Evolutionary conservation across 495 filamentous ascomycete species (phyloP).

Genomic region (Podospora australis): DNA sequence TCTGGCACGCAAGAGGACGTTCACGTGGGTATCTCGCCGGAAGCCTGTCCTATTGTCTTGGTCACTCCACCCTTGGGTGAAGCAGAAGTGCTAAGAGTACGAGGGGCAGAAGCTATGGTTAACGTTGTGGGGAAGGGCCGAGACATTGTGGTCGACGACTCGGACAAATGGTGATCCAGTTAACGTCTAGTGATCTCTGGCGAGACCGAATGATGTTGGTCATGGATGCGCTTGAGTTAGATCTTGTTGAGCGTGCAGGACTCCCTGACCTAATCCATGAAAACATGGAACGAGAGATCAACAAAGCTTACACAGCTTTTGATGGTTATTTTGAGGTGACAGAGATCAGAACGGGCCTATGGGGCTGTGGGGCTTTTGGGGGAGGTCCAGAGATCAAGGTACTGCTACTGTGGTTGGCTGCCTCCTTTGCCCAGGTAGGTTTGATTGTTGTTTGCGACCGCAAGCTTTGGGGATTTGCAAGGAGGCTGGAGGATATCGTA

Average conservation of each 20-base stretch:
- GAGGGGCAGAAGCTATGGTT: constrained; percentile 15
- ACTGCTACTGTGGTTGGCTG: constrained; percentile 22
- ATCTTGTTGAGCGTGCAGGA: constrained; percentile 7
- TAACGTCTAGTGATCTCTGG: no score
- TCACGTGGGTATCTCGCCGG: constrained; percentile 19
- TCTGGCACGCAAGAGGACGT: constrained; percentile 27
- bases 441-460: constrained; percentile 16
- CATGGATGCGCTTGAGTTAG: constrained; percentile 28
- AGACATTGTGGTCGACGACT: constrained; percentile 6
- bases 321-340: neutral
- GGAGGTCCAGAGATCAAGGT: constrained; percentile 24
- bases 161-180: neutral
- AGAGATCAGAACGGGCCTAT: constrained; percentile 15
- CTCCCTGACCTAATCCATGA: constrained; percentile 15
- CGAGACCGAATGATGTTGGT: constrained; percentile 19
- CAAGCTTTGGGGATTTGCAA: neutral
- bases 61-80: constrained; percentile 16
- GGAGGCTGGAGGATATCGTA: neutral
- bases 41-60: constrained; percentile 22
- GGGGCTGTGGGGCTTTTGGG: constrained; percentile 26
- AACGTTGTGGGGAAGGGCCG: constrained; percentile 15
- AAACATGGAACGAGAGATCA: constrained; percentile 14
- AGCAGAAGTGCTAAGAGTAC: constrained; percentile 11
- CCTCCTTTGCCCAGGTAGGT: constrained; percentile 13
- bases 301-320: constrained; percentile 20